Evolutionary conservation across 257 asterid genomes (phyloP).

Genomic region (Solanum clarkiae): DNA sequence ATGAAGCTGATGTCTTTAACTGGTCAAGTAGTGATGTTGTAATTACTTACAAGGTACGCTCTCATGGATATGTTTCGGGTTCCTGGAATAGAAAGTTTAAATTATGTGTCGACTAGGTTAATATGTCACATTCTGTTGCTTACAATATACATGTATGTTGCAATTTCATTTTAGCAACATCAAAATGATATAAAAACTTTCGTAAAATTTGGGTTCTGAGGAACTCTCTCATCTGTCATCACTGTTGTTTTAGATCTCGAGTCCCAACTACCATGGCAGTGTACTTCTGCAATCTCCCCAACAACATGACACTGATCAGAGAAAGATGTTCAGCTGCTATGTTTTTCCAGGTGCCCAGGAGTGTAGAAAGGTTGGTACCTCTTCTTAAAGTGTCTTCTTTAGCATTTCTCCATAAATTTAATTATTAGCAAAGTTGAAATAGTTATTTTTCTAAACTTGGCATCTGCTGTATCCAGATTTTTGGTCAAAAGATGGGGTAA

Average conservation of each 20-base stretch:
- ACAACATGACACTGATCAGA: slow-evolving; percentile 45
- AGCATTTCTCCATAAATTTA: neutral
- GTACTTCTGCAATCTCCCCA: slow-evolving; percentile 65
- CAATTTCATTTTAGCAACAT: neutral
- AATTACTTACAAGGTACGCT: slow-evolving; percentile 51
- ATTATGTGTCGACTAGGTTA: neutral
- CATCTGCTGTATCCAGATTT: neutral
- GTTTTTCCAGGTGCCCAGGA: slow-evolving; percentile 53
- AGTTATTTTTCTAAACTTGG: neutral
- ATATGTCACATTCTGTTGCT: neutral
- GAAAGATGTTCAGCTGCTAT: slow-evolving; percentile 74
- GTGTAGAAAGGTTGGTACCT: slow-evolving; percentile 35
- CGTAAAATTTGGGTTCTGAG: neutral
- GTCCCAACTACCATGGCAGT: slow-evolving; percentile 35
- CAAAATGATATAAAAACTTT: neutral
- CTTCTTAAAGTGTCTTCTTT: neutral
- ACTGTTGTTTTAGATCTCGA: slow-evolving; percentile 35
- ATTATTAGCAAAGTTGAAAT: neutral
- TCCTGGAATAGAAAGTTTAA: neutral
- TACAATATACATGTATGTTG: neutral
- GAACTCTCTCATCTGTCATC: neutral
- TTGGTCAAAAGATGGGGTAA: neutral
- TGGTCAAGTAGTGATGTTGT: slow-evolving; percentile 72
- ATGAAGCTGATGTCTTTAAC: slow-evolving; percentile 63
- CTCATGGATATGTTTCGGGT: neutral